Conservation (phyloP, 306 rosid genomes). For the Malus sieversii region DNA sequence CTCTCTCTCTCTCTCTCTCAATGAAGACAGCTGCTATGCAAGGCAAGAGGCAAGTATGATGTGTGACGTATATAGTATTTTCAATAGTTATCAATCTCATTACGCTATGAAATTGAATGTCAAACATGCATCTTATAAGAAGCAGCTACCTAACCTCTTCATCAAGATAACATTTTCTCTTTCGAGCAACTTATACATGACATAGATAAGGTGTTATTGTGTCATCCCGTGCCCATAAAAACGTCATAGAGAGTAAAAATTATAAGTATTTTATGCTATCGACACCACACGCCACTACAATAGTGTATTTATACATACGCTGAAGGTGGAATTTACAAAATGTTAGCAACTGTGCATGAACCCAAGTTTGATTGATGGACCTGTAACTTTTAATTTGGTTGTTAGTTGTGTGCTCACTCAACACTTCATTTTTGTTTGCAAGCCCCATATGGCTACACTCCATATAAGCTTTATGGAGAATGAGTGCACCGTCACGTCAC, state of each 20-base stretch:
- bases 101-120: background rate
- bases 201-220: too few species aligned
- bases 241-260: too few species aligned
- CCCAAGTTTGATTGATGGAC: conserved; percentile 6
- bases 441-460: background rate
- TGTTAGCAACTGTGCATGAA: background rate
- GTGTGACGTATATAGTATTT: background rate
- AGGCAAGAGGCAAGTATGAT: background rate
- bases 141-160: background rate
- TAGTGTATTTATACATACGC: background rate
- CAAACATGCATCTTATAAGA: background rate
- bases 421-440: conserved; percentile 3
- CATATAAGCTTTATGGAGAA: background rate
- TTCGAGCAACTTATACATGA: background rate
- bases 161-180: background rate
- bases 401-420: background rate
- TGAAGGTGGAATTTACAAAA: background rate
- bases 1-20: background rate
- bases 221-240: background rate
- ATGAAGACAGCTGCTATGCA: background rate
- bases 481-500: background rate
- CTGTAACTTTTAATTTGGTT: background rate
- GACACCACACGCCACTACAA: too few species aligned
- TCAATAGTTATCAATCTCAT: background rate
- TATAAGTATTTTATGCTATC: too few species aligned